Conservation (phyloP, 495 filamentous ascomycete species). For the Annulohypoxylon maeteangense region DNA sequence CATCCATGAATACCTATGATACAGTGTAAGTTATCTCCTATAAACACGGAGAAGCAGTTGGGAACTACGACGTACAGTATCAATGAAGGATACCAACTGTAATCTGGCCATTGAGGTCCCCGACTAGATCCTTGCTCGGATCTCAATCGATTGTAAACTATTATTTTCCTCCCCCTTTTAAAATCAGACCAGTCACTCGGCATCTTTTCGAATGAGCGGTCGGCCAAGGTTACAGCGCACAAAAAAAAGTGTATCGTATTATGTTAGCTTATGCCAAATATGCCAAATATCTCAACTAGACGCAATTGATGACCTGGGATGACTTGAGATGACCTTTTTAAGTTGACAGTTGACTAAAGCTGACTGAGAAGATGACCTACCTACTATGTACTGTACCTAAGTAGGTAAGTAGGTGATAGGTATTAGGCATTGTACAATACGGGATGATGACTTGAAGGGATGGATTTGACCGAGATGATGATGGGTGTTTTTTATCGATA, state of each 20-base stretch:
- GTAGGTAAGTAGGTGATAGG: too few relatives aligned
- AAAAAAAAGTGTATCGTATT: constrained; percentile 7
- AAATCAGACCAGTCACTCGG: constrained; percentile 15
- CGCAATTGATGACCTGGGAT: constrained; percentile 1
- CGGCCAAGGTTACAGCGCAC: constrained; percentile 20
- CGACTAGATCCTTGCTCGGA: constrained; percentile 15
- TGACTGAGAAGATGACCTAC: not conserved
- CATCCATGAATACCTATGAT: not conserved
- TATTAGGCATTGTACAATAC: too few relatives aligned
- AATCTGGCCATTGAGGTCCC: constrained; percentile 2
- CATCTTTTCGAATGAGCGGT: constrained; percentile 22
- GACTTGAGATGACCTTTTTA: not conserved
- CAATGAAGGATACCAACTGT: not conserved
- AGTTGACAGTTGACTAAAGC: not conserved
- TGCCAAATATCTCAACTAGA: not conserved
- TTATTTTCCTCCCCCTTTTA: constrained; percentile 18
- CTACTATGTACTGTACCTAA: not conserved
- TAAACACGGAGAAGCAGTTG: not conserved
- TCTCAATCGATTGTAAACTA: constrained; percentile 17
- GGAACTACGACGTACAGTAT: not conserved
- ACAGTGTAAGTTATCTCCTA: not conserved
- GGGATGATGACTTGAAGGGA: constrained; percentile 2
- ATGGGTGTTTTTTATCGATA: constrained; percentile 10
- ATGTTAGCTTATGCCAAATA: constrained; percentile 3
- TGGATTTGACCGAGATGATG: constrained; percentile 7